Evolutionary conservation across 2,329 filamentous ascomycete genomes (phyloP).

Genomic region (Monilinia vaccinii-corymbosi): DNA sequence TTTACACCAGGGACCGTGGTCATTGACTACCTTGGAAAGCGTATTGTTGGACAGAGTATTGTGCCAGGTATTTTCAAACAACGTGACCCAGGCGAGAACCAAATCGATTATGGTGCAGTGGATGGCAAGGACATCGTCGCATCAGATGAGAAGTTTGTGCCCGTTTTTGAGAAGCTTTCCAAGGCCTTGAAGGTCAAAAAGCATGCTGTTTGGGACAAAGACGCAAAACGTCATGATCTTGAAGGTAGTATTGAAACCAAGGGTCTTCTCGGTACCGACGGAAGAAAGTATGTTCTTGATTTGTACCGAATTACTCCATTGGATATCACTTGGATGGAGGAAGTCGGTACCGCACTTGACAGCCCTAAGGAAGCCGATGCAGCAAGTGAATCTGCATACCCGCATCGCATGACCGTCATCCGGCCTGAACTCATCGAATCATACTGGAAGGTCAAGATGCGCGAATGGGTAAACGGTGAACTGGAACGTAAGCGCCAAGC

Average conservation of each 20-base stretch:
- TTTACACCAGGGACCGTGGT: conserved; percentile 96
- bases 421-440: conserved; percentile 83
- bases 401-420: conserved; percentile 92
- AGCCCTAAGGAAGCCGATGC: conserved; percentile 29
- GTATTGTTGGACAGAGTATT: conserved; percentile 94
- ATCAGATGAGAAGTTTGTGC: conserved; percentile 75
- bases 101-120: conserved; percentile 97
- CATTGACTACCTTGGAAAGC: conserved; percentile 93
- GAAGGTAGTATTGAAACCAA: conserved; percentile 98
- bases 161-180: conserved; percentile 82
- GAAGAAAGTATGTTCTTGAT: conserved; percentile 94
- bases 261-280: conserved; percentile 92
- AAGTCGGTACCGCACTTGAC: conserved; percentile 44
- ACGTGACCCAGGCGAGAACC: conserved; percentile 91
- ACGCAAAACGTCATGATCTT: conserved; percentile 78
- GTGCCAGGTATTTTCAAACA: conserved; percentile 99
- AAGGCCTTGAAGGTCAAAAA: conserved; percentile 86
- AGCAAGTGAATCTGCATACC: conserved; percentile 45
- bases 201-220: conserved; percentile 97
- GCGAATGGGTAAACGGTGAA: conserved; percentile 78
- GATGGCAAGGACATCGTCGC: conserved; percentile 95
- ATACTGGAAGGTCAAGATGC: conserved; percentile 76
- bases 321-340: conserved; percentile 85
- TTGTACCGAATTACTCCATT: conserved; percentile 90
- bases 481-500: conserved; percentile 52